Evolutionary conservation across 305 asterid species (phyloP).

Genomic region (Nicotiana rustica): DNA sequence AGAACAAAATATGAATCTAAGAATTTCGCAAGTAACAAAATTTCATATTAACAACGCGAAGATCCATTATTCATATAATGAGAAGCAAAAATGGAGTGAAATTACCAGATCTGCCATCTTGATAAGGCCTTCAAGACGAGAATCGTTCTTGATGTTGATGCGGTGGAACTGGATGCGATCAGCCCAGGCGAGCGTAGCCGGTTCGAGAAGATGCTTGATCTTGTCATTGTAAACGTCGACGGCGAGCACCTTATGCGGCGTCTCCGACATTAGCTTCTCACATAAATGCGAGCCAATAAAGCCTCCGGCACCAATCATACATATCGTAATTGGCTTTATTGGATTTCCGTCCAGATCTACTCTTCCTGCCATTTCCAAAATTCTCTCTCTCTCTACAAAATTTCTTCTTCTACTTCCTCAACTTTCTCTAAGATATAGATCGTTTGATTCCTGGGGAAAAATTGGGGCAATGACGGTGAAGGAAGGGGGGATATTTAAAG

Average conservation of each 20-base stretch:
- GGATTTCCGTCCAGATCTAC: constrained; percentile 92
- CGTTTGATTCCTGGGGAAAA: constrained; percentile 26
- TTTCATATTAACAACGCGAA: neutral
- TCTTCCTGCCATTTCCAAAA: constrained; percentile 71
- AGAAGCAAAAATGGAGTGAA: constrained; percentile 33
- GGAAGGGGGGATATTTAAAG: constrained; percentile 62
- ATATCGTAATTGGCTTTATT: constrained; percentile 79
- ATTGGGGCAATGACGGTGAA: constrained; percentile 39
- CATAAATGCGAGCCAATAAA: constrained; percentile 98
- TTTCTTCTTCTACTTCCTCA: neutral
- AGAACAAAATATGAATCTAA: constrained; percentile 30
- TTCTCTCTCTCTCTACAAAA: neutral
- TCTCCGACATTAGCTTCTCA: constrained; percentile 83
- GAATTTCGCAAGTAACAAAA: neutral
- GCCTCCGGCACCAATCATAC: constrained; percentile 98
- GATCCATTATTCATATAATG: constrained; percentile 9
- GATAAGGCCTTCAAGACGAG: constrained; percentile 97
- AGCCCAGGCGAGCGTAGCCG: constrained; percentile 58
- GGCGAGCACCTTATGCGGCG: constrained; percentile 81
- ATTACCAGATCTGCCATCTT: constrained; percentile 91
- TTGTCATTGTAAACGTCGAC: constrained; percentile 90
- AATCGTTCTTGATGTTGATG: constrained; percentile 84
- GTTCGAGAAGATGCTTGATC: constrained; percentile 86
- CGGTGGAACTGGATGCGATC: constrained; percentile 95
- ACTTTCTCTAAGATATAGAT: neutral